Evolutionary conservation across 805 yeast genomes (phyloP), one percentile per base, ranked within the genome.

Genomic region (Metschnikowia arizonensis): DNA sequence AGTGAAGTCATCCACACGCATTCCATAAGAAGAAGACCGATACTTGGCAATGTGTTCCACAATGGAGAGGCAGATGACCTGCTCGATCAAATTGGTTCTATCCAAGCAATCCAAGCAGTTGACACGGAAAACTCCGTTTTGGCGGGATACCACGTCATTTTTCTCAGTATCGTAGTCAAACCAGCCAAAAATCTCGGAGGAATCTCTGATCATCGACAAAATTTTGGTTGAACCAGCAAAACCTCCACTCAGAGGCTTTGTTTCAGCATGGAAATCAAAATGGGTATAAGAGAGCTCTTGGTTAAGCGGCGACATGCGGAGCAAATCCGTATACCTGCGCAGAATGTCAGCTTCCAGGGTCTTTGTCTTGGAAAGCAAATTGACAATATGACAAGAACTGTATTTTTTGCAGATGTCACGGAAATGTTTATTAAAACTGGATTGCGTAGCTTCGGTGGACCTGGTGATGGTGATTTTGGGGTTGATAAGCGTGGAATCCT

Each of bases 61-160:
- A 3, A 89, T 86, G 44, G 80, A 79, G 45, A 78, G 75, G 3
- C 96, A 87, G 5, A 93, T 73, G 23, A 88, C 85, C 66, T 91
- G 91, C 59, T 85, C 90, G 32, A 89, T 82, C 56, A 93, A 75
- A 59, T 93, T 93, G 1, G 99, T 93, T 61, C 99, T 74, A 61
- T 93, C 99, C 42, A 93, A 72, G 66, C 99, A 93, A 46, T 88
- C 99, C 52, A 93, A 74, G 67, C 99, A 93, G 62, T 93, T 93
- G 7, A 95, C 86, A 54, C 99, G 73, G 62, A 95, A 91, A 8
- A 89, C 82, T 42, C 99, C 99, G 45, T 80, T 77, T 63, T 93
- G 99, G 57, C 87, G 84, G 15, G 85, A 77, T 1, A 85, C 66
- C 1, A 76, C 72, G 56, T 79, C 79, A 2, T 71, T 69, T 3